A percentile compares a stretch with the other conserved stretches of the same genome.
Evolutionary conservation across 768 basidiomycete species (phyloP).

Genomic region (Pleurotus pulmonarius): DNA sequence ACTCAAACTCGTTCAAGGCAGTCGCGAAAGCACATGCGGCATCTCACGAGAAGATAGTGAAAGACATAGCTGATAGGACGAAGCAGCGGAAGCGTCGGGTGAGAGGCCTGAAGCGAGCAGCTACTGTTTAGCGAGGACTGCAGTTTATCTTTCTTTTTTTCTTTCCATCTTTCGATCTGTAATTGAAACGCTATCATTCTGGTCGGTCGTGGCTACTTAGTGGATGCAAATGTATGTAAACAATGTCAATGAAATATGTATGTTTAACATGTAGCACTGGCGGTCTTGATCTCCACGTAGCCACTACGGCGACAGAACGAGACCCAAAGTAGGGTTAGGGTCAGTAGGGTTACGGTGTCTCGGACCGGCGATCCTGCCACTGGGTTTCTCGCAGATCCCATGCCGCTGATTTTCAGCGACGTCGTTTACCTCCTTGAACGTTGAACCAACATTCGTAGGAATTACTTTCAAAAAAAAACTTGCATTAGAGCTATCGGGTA

Average conservation of each 20-base stretch:
- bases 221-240: slow-evolving; percentile 5
- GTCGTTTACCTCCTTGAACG: no score
- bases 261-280: neutral
- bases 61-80: neutral
- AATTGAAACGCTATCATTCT: neutral
- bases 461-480: no score
- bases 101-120: neutral
- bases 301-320: no score
- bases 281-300: no score
- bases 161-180: neutral
- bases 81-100: neutral
- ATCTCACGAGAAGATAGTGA: slow-evolving; percentile 5
- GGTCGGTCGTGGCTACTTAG: no score
- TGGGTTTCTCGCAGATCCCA: no score
- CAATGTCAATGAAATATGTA: slow-evolving; percentile 5
- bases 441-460: no score
- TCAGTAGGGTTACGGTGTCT: neutral
- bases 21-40: slow-evolving; percentile 1
- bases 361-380: neutral
- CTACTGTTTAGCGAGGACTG: neutral
- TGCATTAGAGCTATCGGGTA: no score
- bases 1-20: neutral
- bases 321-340: neutral
- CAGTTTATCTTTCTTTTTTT: neutral
- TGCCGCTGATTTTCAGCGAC: no score